Base-by-base conservation (phyloP, 1,139 yeast genomes). In the Magnusiomyces magnusii region DNA sequence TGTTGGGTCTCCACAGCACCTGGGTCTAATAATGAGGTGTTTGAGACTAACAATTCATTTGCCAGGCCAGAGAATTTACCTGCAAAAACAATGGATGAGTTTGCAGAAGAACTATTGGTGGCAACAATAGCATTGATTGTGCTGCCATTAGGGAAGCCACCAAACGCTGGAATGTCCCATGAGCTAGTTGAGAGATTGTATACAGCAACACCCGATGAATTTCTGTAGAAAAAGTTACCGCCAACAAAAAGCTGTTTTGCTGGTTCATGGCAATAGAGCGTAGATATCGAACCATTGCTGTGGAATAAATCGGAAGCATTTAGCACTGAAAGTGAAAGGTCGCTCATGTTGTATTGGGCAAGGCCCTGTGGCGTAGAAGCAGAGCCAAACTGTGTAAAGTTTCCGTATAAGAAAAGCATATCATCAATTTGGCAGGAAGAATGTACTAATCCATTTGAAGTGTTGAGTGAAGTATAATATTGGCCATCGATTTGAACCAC, bases 41-140 rank as follows among this genome's bases (percentile, higher is more conserved):
- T 28, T 2, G 57, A 57, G 3, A 49, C 34, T 19, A 81, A 72
- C 54, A 80, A 76, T 2, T 76, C 71, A 60, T 83, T 73, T 19
- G 88, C 95, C 57, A 91, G 75, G 5, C 85, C 80, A 61, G 77
- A 67, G 68, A 93, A 91, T 3, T 74, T 64, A 23, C 99, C 99
- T 2, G 95, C 95, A 73, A 91, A 93, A 21, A 93, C 70, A 17
- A 93, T 77, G 58, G 73, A 75, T 44, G 78, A 76, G 47, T 77
- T 75, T n/a, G 42, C 51, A 17, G 31, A 17, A 19, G 47, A 41
- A 15, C 44, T n/a, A 27, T 52, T 27, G 10, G 47, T 52, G 34
- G 82, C 69, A 0, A 82, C 65, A 47, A 93, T 91, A n/a, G 95
- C 77, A 63, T 85, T 83, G 24, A 93, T 80, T 0, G 68, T 64